Conservation (phyloP, 2,329 filamentous ascomycete species). For the Colletotrichum siamense region DNA sequence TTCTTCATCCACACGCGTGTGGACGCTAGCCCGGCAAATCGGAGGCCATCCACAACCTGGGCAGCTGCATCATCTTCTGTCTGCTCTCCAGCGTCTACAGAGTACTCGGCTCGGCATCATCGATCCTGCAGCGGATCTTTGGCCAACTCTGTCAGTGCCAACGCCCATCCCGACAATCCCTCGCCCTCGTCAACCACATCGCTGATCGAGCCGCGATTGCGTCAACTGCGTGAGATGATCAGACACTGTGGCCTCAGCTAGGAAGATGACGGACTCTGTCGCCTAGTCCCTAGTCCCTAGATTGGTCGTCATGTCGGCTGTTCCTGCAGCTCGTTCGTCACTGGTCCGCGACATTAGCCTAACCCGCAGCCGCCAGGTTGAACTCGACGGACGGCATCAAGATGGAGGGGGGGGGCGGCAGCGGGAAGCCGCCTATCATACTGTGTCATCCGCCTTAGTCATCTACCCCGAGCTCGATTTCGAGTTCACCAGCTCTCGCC, state of each 20-base stretch:
- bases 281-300: neutral
- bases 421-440: neutral
- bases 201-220: neutral
- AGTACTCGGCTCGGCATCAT: neutral
- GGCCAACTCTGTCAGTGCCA: neutral
- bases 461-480: neutral
- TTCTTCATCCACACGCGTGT: neutral
- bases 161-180: neutral
- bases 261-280: neutral
- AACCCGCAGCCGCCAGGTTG: neutral
- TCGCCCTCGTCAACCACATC: neutral
- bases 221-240: neutral
- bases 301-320: neutral
- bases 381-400: neutral
- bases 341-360: neutral
- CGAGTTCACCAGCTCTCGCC: neutral
- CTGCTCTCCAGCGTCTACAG: neutral
- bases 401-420: neutral
- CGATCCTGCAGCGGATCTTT: constrained; percentile 1
- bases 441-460: constrained; percentile 1
- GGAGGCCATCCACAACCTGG: neutral
- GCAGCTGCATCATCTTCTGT: neutral
- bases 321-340: constrained; percentile 18
- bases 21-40: neutral
- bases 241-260: constrained; percentile 5